Evolutionary conservation across 148 eudicot genomes (phyloP), one percentile per base, ranked within the genome.

Genomic region (Vaccinium macrocarpon): DNA sequence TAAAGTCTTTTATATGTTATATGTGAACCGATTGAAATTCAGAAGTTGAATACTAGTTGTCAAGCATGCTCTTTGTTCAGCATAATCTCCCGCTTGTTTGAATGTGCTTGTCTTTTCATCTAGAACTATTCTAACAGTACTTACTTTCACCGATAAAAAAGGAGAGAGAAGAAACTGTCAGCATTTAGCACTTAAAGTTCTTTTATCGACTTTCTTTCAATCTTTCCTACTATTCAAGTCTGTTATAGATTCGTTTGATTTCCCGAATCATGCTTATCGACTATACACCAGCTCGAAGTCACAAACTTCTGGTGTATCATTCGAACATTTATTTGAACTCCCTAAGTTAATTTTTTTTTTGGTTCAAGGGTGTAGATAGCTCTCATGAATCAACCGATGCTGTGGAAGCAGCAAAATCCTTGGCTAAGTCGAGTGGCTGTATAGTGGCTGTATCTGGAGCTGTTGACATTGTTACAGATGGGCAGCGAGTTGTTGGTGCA

Each of bases 381-480:
- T 68, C 82, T 53, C 94, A 93, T 68, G 91, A 91, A 76, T 95
- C 98, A 21, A 86, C 85, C 6, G 95, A 95, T 82, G 98, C 99
- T 59, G 68, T 97, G 50, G 98, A 92, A 89, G 96, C 96, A 81
- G 96, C 98, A 77, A 93, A 93, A 80, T 90, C 91, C 68, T 84
- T 95, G 86, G 97, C 98, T 86, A 86, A 38, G 86, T 71, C 87
- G 76, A 89, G 87, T 62, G 91, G 92, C 35, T 88, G 90, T 64
- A 78, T 95, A 80, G 92, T 97, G 57, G 98, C 98, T 21, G 95
- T 95, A 29, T 91, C 94, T 19, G 98, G 99, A 79, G 95, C 99
- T 42, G 92, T 92, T 73, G 97, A 95, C 86, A 83, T 91, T 42
- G 76, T 97, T 29, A 97, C 98, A 42, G 98, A 95, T 57, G 99